A percentile compares a stretch with the other conserved stretches of the same genome.
phyloP scores from a whole-genome alignment of 2,329 filamentous ascomycete genomes.

The Aureobasidium pullulans region DNA sequence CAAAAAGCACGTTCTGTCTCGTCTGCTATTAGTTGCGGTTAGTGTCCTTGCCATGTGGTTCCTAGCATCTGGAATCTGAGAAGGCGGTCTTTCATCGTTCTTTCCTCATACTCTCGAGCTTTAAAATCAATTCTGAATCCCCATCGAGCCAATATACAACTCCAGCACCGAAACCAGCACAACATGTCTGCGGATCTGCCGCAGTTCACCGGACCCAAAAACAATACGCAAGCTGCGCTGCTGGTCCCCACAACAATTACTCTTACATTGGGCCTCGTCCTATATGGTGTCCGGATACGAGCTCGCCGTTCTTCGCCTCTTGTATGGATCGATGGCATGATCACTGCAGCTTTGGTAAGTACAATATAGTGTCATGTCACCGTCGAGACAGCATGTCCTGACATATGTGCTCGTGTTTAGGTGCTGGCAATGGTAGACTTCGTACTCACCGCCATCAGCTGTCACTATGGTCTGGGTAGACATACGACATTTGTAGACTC shows the following conservation, averaged over 20 bases:
- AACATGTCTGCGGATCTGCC: not conserved
- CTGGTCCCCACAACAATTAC: not conserved
- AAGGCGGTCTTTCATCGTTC: not conserved
- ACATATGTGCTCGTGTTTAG: not conserved
- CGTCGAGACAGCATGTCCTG: not conserved
- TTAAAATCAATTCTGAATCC: not conserved
- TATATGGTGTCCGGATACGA: constrained; percentile 1
- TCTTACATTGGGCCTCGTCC: not conserved
- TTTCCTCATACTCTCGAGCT: not conserved
- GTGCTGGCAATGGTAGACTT: not conserved
- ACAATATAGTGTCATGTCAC: not conserved
- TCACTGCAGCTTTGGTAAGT: constrained; percentile 1
- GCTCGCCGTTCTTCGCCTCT: not conserved
- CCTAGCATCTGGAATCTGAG: not conserved
- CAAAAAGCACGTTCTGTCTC: not conserved
- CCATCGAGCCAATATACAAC: not conserved
- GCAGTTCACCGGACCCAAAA: not conserved
- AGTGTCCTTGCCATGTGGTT: constrained; percentile 2
- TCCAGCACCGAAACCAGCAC: not conserved
- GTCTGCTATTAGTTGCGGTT: not conserved
- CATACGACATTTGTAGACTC: not conserved
- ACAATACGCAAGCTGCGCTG: not conserved
- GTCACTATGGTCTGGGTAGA: constrained; percentile 7
- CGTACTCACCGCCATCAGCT: not conserved
- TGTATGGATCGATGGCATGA: constrained; percentile 3